Evolutionary conservation across 768 basidiomycete genomes (phyloP), one percentile per base, ranked within the genome.

Genomic region (Obba rivulosa): DNA sequence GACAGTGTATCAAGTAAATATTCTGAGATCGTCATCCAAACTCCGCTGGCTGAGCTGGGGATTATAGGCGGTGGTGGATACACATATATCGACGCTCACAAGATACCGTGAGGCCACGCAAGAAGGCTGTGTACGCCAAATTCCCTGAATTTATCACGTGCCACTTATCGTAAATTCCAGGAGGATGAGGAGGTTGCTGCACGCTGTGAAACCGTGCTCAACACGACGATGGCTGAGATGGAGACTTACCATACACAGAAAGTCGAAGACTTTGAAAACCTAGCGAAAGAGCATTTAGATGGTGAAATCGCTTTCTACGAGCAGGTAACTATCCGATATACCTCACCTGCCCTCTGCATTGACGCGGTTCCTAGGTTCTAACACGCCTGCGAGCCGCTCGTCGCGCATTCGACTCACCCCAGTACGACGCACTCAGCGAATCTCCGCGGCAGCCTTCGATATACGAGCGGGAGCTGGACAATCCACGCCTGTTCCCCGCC

Each of bases 221-320:
- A 93, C 62, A 82, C 81, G 8, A 92, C 90, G 2, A 84, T 91
- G 81, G 87, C 91, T 1, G 90, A 93, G 69, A 81, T 92, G 73
- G 85, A 88, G 43, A 80, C 76, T 1, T 87, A 90, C 56, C 87
- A 90, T 60, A 65, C 69, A 0, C 85, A 89, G 63, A 87, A 89
- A 62, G 60, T 64, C 7, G 85, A 87, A 57, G 87, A 91, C 55
- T 81, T 92, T 51, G 64, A 69, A 14, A 66, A 61, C 1, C 53
- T 87, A 13, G 68, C 79, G 3, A 78, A 71, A 49, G 84, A 85
- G 34, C 82, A 89, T 60, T 74, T 92, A 2, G 87, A 91, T 54
- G 84, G 81, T 7, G 85, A 91, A 62, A 91, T 92, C 51, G 74
- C 69, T 2, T 75, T 85, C 36, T 83, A 88, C 57, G 84, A 90